phyloP scores from a whole-genome alignment of 2,329 filamentous ascomycete species.

The Aspergillus costaricaensis region DNA sequence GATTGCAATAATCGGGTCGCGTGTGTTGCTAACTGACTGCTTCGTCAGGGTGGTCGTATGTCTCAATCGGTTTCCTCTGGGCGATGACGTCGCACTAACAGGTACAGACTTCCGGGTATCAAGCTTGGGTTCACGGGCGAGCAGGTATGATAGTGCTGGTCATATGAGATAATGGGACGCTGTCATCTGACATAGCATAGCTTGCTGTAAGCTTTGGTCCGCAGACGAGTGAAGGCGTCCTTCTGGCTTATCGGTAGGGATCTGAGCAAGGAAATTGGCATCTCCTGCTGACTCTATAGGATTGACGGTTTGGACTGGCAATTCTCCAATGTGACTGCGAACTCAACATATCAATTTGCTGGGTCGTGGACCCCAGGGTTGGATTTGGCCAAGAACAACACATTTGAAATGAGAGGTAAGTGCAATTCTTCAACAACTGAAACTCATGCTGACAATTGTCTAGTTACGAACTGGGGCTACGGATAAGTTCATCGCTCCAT shows the following conservation, averaged over 20 bases:
- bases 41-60: constrained; percentile 56
- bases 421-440: background rate
- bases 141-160: constrained; percentile 33
- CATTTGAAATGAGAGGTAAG: constrained; percentile 56
- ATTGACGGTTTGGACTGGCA: constrained; percentile 61
- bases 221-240: constrained; percentile 51
- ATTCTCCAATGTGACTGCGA: constrained; percentile 62
- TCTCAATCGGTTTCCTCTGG: constrained; percentile 17
- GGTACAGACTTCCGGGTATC: constrained; percentile 50
- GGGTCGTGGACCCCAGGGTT: constrained; percentile 50
- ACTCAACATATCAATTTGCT: constrained; percentile 59
- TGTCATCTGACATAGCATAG: constrained; percentile 17
- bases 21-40: background rate
- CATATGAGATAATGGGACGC: background rate
- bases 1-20: background rate
- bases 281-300: constrained; percentile 32
- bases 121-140: constrained; percentile 59
- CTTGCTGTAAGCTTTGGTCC: constrained; percentile 58
- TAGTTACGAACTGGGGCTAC: constrained; percentile 62
- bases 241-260: constrained; percentile 55
- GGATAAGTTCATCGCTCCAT: constrained; percentile 39
- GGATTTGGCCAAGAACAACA: constrained; percentile 47
- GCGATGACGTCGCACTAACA: constrained; percentile 2
- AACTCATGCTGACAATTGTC: background rate
- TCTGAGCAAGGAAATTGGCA: no score